Base-by-base conservation (phyloP, 2,329 filamentous ascomycete species). In the Cadophora malorum region DNA sequence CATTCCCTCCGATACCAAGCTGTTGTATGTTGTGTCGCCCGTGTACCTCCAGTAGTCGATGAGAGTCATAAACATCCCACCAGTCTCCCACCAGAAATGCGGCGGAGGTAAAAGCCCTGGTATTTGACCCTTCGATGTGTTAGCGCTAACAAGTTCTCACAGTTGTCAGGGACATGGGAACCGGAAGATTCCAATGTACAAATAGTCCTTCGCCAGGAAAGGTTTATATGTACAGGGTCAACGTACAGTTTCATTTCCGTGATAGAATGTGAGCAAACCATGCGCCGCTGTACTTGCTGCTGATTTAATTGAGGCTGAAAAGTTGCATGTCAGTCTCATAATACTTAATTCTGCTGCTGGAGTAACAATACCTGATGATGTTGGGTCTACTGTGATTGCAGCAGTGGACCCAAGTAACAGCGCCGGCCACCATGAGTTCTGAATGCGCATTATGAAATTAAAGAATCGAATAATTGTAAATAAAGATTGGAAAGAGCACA, bases 11-110 rank as follows among this genome's bases (percentile, higher is more conserved):
- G 83, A 84, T 23, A 88, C 85, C 49, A 91, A 80, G 16, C 88
- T 80, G 76, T 94, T 94, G 80, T 91, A 95, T 58, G 84, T 83
- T 5, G 83, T 81, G 75, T 95, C 91, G 31, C 88, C 88, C 0
- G 92, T 94, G 77, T 92, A 91, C 75, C 89, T 90, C 91, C 91
- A 96, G 78, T 95, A 96, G 73, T 96, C 91, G 65, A 96, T 83
- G 69, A 96, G 81, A 2, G 90, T 84, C 64, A 86, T 87, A 79
- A 89, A 83, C 82, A 94, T 88, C 84, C 90, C 79, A 91, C 90
- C 92, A 89, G 93, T 87, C 72, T 85, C 83, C 84, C 84, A 86
- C 84, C 83, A 86, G 74, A 84, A 85, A 72, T 84, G 84, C 16
- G 85, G 85, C 33, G 76, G 76, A 12, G 83, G 83, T 53, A 86